Evolutionary conservation across 2,329 filamentous ascomycete genomes (phyloP).

Genomic region (Neoascochyta sp.): DNA sequence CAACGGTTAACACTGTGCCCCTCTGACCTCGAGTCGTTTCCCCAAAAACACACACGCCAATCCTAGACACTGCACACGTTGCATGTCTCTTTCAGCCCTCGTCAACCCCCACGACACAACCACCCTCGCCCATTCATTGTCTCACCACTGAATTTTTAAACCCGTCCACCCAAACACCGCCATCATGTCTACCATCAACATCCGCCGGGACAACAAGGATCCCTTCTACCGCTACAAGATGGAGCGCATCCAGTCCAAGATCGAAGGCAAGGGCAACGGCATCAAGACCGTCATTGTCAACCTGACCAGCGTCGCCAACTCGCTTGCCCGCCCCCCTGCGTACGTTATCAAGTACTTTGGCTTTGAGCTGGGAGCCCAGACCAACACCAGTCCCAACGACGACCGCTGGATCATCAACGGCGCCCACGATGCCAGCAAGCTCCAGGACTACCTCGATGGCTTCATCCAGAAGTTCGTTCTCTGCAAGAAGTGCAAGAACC

Average conservation of each 20-base stretch:
- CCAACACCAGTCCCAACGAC: constrained; percentile 93
- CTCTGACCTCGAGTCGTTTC: constrained; percentile 37
- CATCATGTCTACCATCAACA: constrained; percentile 97
- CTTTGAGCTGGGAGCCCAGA: constrained; percentile 97
- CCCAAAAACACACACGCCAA: constrained; percentile 34
- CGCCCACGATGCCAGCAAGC: constrained; percentile 88
- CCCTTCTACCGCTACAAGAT: constrained; percentile 99
- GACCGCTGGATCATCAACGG: constrained; percentile 99
- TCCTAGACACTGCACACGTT: constrained; percentile 32
- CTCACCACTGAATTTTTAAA: constrained; percentile 13
- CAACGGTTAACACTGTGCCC: constrained; percentile 72
- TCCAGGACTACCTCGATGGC: constrained; percentile 96
- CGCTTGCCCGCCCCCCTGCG: constrained; percentile 83
- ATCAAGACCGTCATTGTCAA: constrained; percentile 99
- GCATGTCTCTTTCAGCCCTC: constrained; percentile 62
- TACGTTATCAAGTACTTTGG: constrained; percentile 99
- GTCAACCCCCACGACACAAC: constrained; percentile 47
- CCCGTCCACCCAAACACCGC: constrained; percentile 43
- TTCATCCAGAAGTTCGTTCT: constrained; percentile 99
- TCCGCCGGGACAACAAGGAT: constrained; percentile 93
- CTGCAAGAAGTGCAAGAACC: constrained; percentile 99
- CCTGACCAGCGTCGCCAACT: constrained; percentile 86
- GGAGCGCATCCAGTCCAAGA: constrained; percentile 97
- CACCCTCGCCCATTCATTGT: constrained; percentile 11
- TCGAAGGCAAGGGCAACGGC: constrained; percentile 98